Evolutionary conservation across 805 yeast genomes (phyloP).

Genomic region (Wickerhamomyces strasburgensis): DNA sequence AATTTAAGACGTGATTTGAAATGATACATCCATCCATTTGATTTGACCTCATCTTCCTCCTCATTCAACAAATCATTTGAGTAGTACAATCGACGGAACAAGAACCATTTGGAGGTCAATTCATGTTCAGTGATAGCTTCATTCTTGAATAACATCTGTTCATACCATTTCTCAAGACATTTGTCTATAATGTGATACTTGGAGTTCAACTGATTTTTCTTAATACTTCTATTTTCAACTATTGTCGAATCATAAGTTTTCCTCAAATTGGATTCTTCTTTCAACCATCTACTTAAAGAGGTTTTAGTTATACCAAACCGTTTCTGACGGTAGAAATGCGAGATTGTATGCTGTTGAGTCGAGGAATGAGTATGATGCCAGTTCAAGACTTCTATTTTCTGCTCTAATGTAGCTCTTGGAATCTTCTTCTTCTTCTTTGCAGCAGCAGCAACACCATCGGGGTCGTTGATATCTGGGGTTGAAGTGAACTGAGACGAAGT

Average conservation of each 20-base stretch:
- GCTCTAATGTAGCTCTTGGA: constrained; percentile 34
- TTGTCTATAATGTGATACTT: constrained; percentile 31
- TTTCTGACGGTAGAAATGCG: constrained; percentile 26
- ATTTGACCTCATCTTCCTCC: constrained; percentile 17
- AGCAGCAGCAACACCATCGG: too few species aligned
- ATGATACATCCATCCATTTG: constrained; percentile 39
- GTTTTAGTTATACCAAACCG: constrained; percentile 35
- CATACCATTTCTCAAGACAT: constrained; percentile 33
- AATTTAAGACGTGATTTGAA: constrained; percentile 30
- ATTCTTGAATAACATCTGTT: constrained; percentile 30
- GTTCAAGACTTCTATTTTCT: constrained; percentile 31
- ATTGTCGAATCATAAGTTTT: constrained; percentile 23
- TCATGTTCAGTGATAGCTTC: constrained; percentile 25
- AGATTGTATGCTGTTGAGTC: constrained; percentile 32
- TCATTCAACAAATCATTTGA: constrained; percentile 5
- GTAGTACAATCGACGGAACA: constrained; percentile 17
- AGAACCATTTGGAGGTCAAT: constrained; percentile 27
- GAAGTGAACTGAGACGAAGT: constrained; percentile 4
- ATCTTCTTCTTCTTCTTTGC: constrained; percentile 15
- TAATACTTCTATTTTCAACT: constrained; percentile 23
- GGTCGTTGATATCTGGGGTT: not conserved
- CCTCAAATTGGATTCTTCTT: constrained; percentile 29
- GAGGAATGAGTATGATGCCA: constrained; percentile 31
- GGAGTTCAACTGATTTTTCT: constrained; percentile 11
- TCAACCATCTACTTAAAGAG: constrained; percentile 36